Base-by-base conservation (phyloP, 2,329 filamentous ascomycete species). In the Grosmannia serpens region DNA sequence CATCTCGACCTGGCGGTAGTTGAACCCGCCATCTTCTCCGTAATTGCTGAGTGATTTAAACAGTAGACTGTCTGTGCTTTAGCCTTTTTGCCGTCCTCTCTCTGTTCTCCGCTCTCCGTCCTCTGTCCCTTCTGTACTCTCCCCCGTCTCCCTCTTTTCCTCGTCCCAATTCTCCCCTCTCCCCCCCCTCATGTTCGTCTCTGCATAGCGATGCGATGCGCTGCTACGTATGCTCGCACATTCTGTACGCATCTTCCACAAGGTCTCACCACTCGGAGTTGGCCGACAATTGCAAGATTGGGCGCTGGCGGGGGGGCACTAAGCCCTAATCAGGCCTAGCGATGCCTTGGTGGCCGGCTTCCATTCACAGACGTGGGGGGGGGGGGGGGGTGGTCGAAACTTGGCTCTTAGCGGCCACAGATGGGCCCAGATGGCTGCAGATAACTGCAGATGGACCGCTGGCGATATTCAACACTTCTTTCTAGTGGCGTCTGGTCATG, bases 251-350 rank as follows among this genome's bases (percentile, higher is more conserved):
- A 46, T 24, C 41, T 24, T 22, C n/a, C 41, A n/a, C 6, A 4
- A 24, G 17, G 24, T 27, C 46, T 49, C 46, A 49, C 46, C 50
- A 51, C 49, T 57, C 59, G 59, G 59, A 59, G 59, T 35, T 61
- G 54, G 54, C 59, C 59, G 59, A 57, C 35, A 38, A 56, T 47
- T 53, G 41, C 22, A 46, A 46, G 41, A 46, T 46, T 24, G n/a
- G 31, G 31, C 35, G 15, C 17, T 15, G 29, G 8, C 13, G 31
- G 49, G 53, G 33, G 24, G 41, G 27, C 31, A 38, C 56, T 17
- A 49, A 31, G 38, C 22, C 55, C 56, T 6, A 47, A 55, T 41
- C 2, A 5, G 56, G 17, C 17, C 50, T 58, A 53, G 59, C 49
- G 24, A 26, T 26, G 24, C 46, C 15, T 49, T 27, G 46, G 22